Percentiles rank a stretch among this genome's conserved stretches.
phyloP scores from a whole-genome alignment of 371 early-diverging fungal genomes.

The Mucor velutinosus region DNA sequence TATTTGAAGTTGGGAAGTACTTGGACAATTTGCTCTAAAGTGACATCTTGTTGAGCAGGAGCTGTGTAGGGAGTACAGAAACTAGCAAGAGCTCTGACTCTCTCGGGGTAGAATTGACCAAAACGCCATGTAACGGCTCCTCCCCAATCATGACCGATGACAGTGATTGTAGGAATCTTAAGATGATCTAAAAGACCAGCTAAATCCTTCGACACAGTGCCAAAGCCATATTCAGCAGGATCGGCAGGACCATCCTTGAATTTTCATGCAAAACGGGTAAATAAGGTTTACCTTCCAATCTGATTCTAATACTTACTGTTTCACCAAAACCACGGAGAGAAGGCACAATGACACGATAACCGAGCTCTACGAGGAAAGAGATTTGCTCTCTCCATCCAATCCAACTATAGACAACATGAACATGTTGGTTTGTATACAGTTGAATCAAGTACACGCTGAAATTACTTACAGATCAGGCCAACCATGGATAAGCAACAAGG shows the following conservation, averaged over 20 bases:
- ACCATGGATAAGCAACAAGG: constrained; percentile 68
- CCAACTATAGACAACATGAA: constrained; percentile 27
- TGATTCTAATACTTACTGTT: constrained; percentile 45
- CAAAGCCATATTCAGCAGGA: constrained; percentile 53
- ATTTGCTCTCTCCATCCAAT: constrained; percentile 82
- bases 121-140: constrained; percentile 71
- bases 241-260: constrained; percentile 52
- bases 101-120: constrained; percentile 65
- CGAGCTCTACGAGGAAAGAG: constrained; percentile 57
- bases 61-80: constrained; percentile 69
- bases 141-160: constrained; percentile 82
- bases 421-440: not conserved
- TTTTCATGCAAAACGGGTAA: not conserved
- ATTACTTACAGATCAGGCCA: constrained; percentile 67
- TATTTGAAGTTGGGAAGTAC: constrained; percentile 60
- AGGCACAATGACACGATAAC: constrained; percentile 76
- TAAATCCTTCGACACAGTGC: constrained; percentile 58
- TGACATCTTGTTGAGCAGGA: constrained; percentile 33
- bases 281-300: not conserved
- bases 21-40: constrained; percentile 57
- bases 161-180: constrained; percentile 59
- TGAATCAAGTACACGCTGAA: not conserved
- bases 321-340: constrained; percentile 74
- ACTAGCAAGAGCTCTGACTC: constrained; percentile 61
- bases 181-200: constrained; percentile 63